phyloP scores from a whole-genome alignment of 768 basidiomycete genomes.

The Boletus sensibilis region DNA sequence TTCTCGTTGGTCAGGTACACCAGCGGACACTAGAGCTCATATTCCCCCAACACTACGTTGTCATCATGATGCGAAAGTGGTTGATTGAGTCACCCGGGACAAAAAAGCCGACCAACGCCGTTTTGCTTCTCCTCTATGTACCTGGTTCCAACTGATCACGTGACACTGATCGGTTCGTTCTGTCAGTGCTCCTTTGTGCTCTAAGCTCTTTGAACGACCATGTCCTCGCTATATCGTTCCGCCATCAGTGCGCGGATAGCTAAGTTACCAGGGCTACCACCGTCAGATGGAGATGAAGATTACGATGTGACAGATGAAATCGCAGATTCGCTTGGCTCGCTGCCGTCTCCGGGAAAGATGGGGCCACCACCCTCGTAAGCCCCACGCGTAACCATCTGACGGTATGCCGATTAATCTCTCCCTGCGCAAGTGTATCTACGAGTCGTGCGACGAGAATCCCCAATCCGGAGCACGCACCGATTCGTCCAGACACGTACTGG shows the following conservation, averaged over 20 bases:
- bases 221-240: constrained; percentile 76
- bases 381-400: constrained; percentile 1
- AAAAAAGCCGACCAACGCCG: too few relatives aligned
- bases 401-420: constrained; percentile 17
- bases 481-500: constrained; percentile 57
- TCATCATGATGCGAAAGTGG: too few relatives aligned
- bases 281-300: constrained; percentile 40
- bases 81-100: too few relatives aligned
- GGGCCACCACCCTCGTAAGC: constrained; percentile 66
- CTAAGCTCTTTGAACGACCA: constrained; percentile 32
- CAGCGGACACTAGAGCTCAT: too few relatives aligned
- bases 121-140: too few relatives aligned
- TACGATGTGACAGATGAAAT: constrained; percentile 48
- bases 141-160: constrained; percentile 1
- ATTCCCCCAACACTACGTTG: too few relatives aligned
- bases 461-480: constrained; percentile 67
- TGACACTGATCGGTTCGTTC: background rate
- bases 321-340: constrained; percentile 54
- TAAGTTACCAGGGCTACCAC: constrained; percentile 64
- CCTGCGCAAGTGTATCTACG: constrained; percentile 28
- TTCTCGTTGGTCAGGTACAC: too few relatives aligned
- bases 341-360: constrained; percentile 50
- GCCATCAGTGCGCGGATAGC: constrained; percentile 73
- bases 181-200: background rate
- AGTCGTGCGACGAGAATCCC: constrained; percentile 36